These are phyloP conservation scores for Ulota crispa DNA, from an alignment of 225 moss, liverwort and hornwort species.

Conservation along the genomic window DNA sequence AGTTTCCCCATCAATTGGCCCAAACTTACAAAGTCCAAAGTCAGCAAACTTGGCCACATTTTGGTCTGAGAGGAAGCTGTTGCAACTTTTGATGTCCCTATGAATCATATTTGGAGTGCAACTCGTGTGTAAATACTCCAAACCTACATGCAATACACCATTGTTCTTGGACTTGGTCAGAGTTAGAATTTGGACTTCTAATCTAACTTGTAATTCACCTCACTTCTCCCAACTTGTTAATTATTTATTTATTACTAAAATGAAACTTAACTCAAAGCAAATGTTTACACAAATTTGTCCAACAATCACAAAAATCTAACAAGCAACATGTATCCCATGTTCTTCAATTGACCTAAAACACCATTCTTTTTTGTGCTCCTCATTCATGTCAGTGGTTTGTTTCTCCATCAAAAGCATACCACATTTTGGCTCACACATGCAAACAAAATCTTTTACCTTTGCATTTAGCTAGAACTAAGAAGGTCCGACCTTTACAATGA, in stretches of 20 bases:
- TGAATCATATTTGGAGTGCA: neutral
- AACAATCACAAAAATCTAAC: neutral
- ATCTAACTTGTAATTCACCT: neutral
- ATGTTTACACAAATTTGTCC: neutral
- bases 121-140: slow-evolving; percentile 16
- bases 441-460: too few relatives aligned
- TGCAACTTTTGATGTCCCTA: slow-evolving; percentile 12
- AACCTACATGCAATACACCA: slow-evolving; percentile 14
- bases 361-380: too few relatives aligned
- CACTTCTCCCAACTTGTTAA: neutral
- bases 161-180: neutral
- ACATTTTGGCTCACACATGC: too few relatives aligned
- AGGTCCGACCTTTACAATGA: too few relatives aligned
- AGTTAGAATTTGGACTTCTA: neutral
- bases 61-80: slow-evolving; percentile 15
- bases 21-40: slow-evolving; percentile 38
- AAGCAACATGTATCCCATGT: too few relatives aligned
- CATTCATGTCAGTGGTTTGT: too few relatives aligned
- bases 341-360: too few relatives aligned
- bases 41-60: slow-evolving; percentile 40
- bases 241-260: neutral
- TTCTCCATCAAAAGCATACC: too few relatives aligned
- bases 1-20: slow-evolving; percentile 15
- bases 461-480: too few relatives aligned
- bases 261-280: neutral